Evolutionary conservation across 2,329 filamentous ascomycete species (phyloP), one percentile per base, ranked within the genome.

Genomic region (Fusarium sp.): DNA sequence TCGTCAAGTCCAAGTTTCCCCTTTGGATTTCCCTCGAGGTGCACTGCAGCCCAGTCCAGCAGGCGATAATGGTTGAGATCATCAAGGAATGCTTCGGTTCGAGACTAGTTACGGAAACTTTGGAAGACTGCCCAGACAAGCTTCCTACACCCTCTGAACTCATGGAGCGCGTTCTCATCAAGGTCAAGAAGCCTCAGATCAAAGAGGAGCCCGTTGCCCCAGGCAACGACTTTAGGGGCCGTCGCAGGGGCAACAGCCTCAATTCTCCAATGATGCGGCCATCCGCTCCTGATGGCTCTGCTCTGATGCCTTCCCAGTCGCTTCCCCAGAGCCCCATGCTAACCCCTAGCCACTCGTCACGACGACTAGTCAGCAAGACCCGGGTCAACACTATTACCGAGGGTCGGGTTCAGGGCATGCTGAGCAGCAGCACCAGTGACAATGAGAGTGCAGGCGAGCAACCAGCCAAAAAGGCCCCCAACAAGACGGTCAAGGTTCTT

Each of bases 21-120:
- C 82, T 99, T 14, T 96, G 95, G 79, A 88, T 99, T 61, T 98
- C 95, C 1, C 88, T 99, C 13, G 95, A 99, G 75, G 93, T 98
- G 4, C 95, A 98, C 73, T 98, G 95, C 82, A 91, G 86, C 66
- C 79, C 88, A 2, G 80, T 87, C 11, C 95, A 98, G 73, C 95
- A 99, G 75, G 81, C 86, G 17, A 84, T 86, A 39, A 98, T 99
- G 95, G 90, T 93, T 19, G 87, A 90, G 58, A 95, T 92, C 62
- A 96, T 98, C 85, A 89, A 88, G 70, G 88, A 90, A 27, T 86
- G 90, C 9, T 96, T 97, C 73, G 91, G 91, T 25, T 80, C 88
- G n/a, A 87, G 88, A 65, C 84, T 99, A 39, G 81, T 98, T 11
- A 85, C 88, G 0, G 86, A 92, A 67, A 90, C 92, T 0, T 75